phyloP scores from a whole-genome alignment of 2,329 filamentous ascomycete genomes.

The Chaetomiaceae sp. region DNA sequence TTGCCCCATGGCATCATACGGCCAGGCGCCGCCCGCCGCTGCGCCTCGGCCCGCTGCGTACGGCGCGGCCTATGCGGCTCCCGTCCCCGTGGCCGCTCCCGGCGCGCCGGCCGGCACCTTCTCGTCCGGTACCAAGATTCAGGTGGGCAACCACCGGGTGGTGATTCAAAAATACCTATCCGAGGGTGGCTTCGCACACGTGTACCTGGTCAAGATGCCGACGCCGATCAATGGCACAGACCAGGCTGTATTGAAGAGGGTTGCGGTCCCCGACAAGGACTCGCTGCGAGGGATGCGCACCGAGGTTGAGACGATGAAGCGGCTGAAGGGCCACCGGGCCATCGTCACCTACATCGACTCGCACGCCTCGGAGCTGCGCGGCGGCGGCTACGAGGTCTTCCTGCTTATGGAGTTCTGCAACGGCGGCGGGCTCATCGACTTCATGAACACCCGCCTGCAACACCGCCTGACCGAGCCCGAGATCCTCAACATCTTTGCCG shows the following conservation, averaged over 20 bases:
- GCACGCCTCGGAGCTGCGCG: constrained; percentile 87
- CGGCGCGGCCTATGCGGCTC: constrained; percentile 39
- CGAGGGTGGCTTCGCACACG: constrained; percentile 95
- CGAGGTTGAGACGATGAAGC: constrained; percentile 99
- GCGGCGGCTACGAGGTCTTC: constrained; percentile 95
- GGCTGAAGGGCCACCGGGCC: constrained; percentile 88
- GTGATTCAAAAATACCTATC: constrained; percentile 96
- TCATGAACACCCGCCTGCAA: constrained; percentile 97
- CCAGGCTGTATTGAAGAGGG: constrained; percentile 82
- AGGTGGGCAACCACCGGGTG: constrained; percentile 86
- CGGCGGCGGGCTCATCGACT: constrained; percentile 93
- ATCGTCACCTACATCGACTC: constrained; percentile 99
- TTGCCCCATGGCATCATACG: constrained; percentile 35
- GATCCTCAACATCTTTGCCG: constrained; percentile 93
- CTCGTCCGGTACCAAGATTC: constrained; percentile 88
- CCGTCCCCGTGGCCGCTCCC: constrained; percentile 34
- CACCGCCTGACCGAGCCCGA: constrained; percentile 95
- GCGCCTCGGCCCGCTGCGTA: constrained; percentile 36
- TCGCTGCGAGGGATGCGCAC: constrained; percentile 92
- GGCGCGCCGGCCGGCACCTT: constrained; percentile 76
- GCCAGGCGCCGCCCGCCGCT: constrained; percentile 30
- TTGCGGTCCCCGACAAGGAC: constrained; percentile 94
- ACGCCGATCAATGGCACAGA: constrained; percentile 71
- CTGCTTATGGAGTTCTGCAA: constrained; percentile 96
- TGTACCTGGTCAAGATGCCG: constrained; percentile 88